phyloP scores from a whole-genome alignment of 331 rosid species.

The Quercus lobata region DNA sequence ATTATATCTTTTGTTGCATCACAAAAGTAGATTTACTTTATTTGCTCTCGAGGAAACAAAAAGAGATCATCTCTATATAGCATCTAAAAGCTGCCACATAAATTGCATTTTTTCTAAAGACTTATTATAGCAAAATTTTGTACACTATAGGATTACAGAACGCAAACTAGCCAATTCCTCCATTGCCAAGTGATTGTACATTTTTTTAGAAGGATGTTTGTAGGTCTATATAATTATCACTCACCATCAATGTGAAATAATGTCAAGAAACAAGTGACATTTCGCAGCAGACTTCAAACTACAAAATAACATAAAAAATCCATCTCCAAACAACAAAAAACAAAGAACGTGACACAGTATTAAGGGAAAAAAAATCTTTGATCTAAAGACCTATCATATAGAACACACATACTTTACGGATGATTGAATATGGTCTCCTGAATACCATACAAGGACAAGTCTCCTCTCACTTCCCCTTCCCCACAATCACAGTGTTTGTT shows the following conservation, averaged over 20 bases:
- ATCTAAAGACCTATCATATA: neutral
- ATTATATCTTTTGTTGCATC: neutral
- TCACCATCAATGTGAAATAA: neutral
- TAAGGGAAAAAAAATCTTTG: neutral
- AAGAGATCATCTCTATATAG: neutral
- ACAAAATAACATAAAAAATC: neutral
- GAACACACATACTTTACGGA: neutral
- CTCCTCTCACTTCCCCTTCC: no score
- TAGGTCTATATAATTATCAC: neutral
- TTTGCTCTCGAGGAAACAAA: neutral
- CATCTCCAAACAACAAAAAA: neutral
- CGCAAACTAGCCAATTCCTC: neutral
- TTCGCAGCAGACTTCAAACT: neutral
- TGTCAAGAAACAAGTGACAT: neutral
- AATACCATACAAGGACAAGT: neutral
- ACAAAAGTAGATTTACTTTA: neutral
- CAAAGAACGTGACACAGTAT: neutral
- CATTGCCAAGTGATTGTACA: neutral
- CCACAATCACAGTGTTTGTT: neutral
- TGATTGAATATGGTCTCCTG: neutral
- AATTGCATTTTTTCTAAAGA: neutral
- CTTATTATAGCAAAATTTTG: neutral
- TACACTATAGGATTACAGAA: neutral
- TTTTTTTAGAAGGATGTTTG: neutral
- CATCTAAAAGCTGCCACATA: neutral